phyloP scores from a whole-genome alignment of 2,329 filamentous ascomycete genomes.

The Pseudonectria foliicola region DNA sequence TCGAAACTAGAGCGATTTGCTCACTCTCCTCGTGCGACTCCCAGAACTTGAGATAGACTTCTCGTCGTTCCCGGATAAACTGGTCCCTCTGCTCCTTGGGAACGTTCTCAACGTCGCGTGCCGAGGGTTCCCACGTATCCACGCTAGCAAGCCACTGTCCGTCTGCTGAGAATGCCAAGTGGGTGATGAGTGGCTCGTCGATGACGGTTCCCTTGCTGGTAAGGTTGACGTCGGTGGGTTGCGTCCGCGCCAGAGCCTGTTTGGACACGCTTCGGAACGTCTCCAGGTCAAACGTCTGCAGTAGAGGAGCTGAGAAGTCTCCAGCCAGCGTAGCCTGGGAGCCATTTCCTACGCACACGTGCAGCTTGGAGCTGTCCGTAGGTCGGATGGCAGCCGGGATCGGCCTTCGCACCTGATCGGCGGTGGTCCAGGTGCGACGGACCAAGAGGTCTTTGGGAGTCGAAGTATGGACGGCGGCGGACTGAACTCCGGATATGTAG shows the following conservation, averaged over 20 bases:
- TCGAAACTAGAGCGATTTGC: conserved; percentile 68
- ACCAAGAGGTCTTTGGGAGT: conserved; percentile 47
- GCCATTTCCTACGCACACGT: conserved; percentile 60
- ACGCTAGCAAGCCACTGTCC: conserved; percentile 87
- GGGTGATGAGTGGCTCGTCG: conserved; percentile 68
- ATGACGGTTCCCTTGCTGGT: conserved; percentile 65
- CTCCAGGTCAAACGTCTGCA: conserved; percentile 85
- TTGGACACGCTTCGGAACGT: conserved; percentile 71
- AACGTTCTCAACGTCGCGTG: conserved; percentile 53
- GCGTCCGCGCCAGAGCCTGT: conserved; percentile 83
- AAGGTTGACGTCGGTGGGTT: conserved; percentile 73
- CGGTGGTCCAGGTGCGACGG: conserved; percentile 40
- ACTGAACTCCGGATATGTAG: conserved; percentile 78
- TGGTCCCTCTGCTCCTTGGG: conserved; percentile 31
- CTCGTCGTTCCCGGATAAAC: conserved; percentile 48
- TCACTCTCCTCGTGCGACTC: conserved; percentile 50
- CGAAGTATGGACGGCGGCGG: conserved; percentile 43
- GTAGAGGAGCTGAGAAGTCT: conserved; percentile 45
- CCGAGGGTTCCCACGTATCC: conserved; percentile 80
- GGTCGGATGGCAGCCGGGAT: conserved; percentile 59
- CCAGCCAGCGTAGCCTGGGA: conserved; percentile 49
- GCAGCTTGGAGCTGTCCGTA: conserved; percentile 52
- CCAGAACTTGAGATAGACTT: conserved; percentile 92
- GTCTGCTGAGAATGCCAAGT: conserved; percentile 69
- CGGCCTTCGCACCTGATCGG: conserved; percentile 37